These are phyloP conservation scores for Isoetes taiwanensis DNA, from an alignment of 75 land plant species.

Conservation along the genomic window DNA sequence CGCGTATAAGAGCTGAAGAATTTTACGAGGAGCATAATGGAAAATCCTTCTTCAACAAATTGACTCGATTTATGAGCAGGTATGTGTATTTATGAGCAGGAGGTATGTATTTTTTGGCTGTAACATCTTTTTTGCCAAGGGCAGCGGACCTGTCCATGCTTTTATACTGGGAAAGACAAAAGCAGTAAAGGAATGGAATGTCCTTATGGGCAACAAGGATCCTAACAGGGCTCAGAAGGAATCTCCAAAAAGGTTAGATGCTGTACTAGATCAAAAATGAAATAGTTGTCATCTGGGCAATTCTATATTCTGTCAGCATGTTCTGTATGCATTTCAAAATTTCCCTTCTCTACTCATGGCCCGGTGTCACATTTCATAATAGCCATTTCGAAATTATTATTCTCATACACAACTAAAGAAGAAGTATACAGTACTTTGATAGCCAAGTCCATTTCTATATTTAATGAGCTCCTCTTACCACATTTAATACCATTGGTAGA, in stretches of 20 bases:
- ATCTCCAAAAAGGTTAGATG: constrained; percentile 33
- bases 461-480: background rate
- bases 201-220: constrained; percentile 21
- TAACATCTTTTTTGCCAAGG: background rate
- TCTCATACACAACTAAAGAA: background rate
- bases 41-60: constrained; percentile 21
- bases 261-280: no score
- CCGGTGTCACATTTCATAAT: background rate
- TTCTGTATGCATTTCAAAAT: background rate
- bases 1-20: constrained; percentile 24
- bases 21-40: constrained; percentile 25
- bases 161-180: constrained; percentile 22
- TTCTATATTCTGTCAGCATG: background rate
- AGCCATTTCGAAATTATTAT: no score
- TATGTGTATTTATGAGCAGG: background rate
- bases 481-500: background rate
- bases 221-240: constrained; percentile 21
- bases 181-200: constrained; percentile 14
- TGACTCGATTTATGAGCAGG: constrained; percentile 31
- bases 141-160: constrained; percentile 17
- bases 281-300: no score
- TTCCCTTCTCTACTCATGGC: background rate
- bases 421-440: background rate
- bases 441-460: no score
- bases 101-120: background rate